Base-by-base conservation (phyloP, 441 rosid genomes). In the Adansonia gregorii region DNA sequence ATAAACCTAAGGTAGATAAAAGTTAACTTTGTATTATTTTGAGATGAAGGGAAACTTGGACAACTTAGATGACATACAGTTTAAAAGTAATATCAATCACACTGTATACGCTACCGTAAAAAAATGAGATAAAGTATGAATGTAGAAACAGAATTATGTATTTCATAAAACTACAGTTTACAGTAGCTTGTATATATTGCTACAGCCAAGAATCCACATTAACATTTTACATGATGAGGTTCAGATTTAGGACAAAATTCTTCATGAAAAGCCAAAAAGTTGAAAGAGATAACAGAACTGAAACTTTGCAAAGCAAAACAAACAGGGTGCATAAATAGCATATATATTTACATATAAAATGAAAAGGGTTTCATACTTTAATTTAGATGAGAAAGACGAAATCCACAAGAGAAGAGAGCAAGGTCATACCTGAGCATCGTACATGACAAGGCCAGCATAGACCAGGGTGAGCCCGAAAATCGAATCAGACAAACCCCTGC, bases 401-500 rank as follows among this genome's bases (percentile, higher is more conserved):
- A 15, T 15, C 22, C 48, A 65, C 11, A 65, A 65, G 51, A 63
- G 75, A 65, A 65, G 56, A 63, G 75, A 60, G 43, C 15, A 7
- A 6, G 48, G 19, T 27, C 74, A 74, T 80, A 91, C 98, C 95
- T 91, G 97, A 19, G 98, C 91, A 73, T 93, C 98, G 78, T 93
- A 93, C 98, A 92, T 93, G 89, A 93, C 79, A 78, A 92, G 93
- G 74, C 86, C 86, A 56, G 98, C 97, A 72, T 94, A 91, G 68
- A 94, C 94, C 74, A 91, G 79, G 1, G 91, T 78, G 0, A 93
- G 80, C 51, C 98, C 97, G 77, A 94, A 87, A 63, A 94, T 84
- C 14, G 97, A 88, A 80, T 94, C 98, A 6, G 88, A 85, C 84
- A 94, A 92, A 6, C 98, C 98, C 90, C 98, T 94, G 86, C 72